Evolutionary conservation across 2,329 filamentous ascomycete species (phyloP), one percentile per base, ranked within the genome.

Genomic region (Fusarium concolor): DNA sequence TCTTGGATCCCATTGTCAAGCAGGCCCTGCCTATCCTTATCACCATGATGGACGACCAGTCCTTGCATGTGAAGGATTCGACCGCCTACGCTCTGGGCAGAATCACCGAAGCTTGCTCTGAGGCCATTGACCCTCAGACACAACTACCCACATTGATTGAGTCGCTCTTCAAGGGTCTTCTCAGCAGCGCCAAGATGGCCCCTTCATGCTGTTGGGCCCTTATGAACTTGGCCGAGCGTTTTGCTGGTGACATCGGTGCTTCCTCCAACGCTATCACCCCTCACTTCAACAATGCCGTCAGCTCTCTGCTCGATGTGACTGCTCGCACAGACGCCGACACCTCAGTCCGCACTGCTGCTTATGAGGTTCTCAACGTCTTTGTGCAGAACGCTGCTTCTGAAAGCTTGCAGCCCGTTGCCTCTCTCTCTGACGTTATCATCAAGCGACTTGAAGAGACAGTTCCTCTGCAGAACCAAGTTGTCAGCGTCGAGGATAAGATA

Each of bases 201-300:
- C 90, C 93, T 56, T 99, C 96, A 29, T 98, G 96, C 89, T 99
- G 96, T 84, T 97, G 96, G 96, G 94, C 96, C 31, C 83, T 99
- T 71, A 98, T 99, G 93, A 99, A 98, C 82, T 84, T 99, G 77
- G 95, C 96, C 12, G 96, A 99, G 78, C 91, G 94, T 65, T 99
- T 98, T 78, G 92, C 94, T 29, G 93, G 94, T 59, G 94, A 97
- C 56, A 86, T 90, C 56, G 93, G 92, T 49, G 91, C 90, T 63
- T 74, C 84, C 41, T 84, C 90, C 74, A 99, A 98, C 82, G 87
- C 93, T 42, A 85, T 99, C 49, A 97, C 94, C 3, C 89, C 90
- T 66, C 93, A 97, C 82, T 99, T 99, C 84, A 91, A 97, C 81
- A 89, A 94, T 75, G 97, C 94, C 77, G 91, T 98, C 62, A 89